Evolutionary conservation across 306 rosid genomes (phyloP), one percentile per base, ranked within the genome.

Genomic region (Glycine tomentella): DNA sequence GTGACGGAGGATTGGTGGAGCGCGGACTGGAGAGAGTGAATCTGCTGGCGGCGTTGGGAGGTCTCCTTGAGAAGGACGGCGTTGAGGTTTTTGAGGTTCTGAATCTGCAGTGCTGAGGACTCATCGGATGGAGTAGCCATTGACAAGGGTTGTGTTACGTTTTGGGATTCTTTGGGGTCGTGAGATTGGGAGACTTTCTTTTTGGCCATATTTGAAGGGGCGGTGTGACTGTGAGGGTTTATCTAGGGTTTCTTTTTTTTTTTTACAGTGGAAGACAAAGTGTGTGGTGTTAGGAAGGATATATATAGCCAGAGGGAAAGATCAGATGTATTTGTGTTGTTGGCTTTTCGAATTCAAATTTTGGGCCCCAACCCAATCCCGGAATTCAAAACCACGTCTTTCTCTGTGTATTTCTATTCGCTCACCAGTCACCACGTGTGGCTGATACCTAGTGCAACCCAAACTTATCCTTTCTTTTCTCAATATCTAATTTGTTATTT

Each of bases 11-110:
- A 67, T 72, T 40, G 62, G 48, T 59, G 70, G 65, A 88, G 68
- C 15, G 72, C 87, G 3, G 82, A 73, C 50, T 88, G 86, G 33
- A 93, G 45, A 3, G 90, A 68, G 10, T 88, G 83, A 11, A 91
- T 79, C 77, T 85, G 92, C 3, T 72, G 81, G n/a, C 98, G 81
- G 38, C 80, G 79, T 0, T 90, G 82, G 3, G 59, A 1, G 16
- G 97, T 86, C 83, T 93, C 90, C 82, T 87, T 90, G 69, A 95
- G 77, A 11, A 93, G 95, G 31, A 82, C 36, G 10, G 85, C 64
- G 69, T 93, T 95, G 79, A 93, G 88, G n/a, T 89, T 78, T 82
- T 90, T 93, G 83, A 95, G 92, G 53, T 52, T 90, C 81, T 82
- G 80, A 40, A 95, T 58, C 89, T 92, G 89, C 48, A 77, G 78